Conservation (phyloP, 345 rosid species). For the Pseudoturritis turrita region DNA sequence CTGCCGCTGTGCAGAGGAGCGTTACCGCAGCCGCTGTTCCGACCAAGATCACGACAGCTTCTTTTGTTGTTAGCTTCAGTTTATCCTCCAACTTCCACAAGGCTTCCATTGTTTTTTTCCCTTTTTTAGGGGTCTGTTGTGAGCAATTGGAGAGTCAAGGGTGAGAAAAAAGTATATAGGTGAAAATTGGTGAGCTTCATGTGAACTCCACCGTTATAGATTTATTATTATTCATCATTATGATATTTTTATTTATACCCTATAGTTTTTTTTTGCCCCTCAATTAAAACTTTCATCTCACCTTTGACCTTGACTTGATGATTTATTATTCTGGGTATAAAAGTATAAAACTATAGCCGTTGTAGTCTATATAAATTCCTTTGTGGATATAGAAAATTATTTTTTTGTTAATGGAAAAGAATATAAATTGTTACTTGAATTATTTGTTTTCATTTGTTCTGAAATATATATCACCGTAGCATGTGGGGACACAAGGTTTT, state of each 20-base stretch:
- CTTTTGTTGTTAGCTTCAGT: constrained; percentile 53
- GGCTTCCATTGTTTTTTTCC: constrained; percentile 51
- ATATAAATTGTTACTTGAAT: background rate
- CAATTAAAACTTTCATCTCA: background rate
- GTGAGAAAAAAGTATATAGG: constrained; percentile 11
- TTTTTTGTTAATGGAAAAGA: too few species aligned
- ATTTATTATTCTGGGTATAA: background rate
- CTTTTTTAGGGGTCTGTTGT: background rate
- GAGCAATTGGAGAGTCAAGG: background rate
- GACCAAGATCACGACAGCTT: constrained; percentile 45
- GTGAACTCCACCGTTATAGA: constrained; percentile 47
- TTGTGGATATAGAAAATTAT: background rate
- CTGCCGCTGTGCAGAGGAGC: constrained; percentile 41
- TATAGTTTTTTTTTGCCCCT: background rate
- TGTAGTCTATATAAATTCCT: background rate
- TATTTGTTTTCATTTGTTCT: background rate
- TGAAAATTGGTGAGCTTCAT: constrained; percentile 37
- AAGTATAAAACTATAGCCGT: constrained; percentile 7
- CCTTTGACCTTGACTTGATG: background rate
- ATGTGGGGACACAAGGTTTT: constrained; percentile 7
- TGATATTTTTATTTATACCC: background rate
- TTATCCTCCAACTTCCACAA: constrained; percentile 62
- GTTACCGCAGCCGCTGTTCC: constrained; percentile 40
- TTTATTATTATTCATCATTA: constrained; percentile 13
- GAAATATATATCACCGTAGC: background rate